Base-by-base conservation (phyloP, 2,329 filamentous ascomycete species). In the Penicillium sp. region DNA sequence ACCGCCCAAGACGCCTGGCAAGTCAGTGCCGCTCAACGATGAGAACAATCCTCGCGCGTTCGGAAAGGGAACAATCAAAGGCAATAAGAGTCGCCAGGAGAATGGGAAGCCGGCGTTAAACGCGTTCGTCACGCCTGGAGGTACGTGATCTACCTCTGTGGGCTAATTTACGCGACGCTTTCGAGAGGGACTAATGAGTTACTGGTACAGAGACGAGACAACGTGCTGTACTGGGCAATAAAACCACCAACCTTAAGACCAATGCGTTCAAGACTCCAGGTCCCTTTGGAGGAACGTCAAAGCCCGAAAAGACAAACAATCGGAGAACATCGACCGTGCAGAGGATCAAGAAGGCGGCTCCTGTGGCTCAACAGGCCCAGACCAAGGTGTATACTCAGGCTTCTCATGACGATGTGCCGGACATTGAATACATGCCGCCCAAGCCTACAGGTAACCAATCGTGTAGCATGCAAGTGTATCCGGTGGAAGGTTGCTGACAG, bases 211-310 rank as follows among this genome's bases (percentile, higher is more conserved):
- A 84, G 58, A 84, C 88, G 54, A 87, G 87, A 61, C 88, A 82
- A 61, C 88, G 94, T 71, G 93, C 93, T 40, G 91, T 92, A 13
- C 81, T 99, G 52, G 94, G 94, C 37, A 89, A 92, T 83, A 99
- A 99, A 79, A 98, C 94, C 1, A 98, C 95, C 55, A 99, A 99
- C 76, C 92, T 91, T 57, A 98, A 96, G 81, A 85, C 89, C 61
- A 86, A 83, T 73, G 83, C 82, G 53, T 84, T 87, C 66, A 88
- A 90, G 65, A 88, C 87, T 4, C 85, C 85, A 6, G 88, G 85
- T 33, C 88, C 85, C 35, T 89, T 88, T 69, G 80, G 80, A 60
- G 80, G 82, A 25, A 82, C 84, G 43, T 82, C 84, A 52, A 86
- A 88, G 60, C 77, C 85, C 53, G 87, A 88, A 65, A 89, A 88